Percentiles rank a stretch among this genome's conserved stretches.
These are phyloP conservation scores for Ormosia emarginata DNA, from an alignment of 306 rosid species.

Conservation along the genomic window DNA sequence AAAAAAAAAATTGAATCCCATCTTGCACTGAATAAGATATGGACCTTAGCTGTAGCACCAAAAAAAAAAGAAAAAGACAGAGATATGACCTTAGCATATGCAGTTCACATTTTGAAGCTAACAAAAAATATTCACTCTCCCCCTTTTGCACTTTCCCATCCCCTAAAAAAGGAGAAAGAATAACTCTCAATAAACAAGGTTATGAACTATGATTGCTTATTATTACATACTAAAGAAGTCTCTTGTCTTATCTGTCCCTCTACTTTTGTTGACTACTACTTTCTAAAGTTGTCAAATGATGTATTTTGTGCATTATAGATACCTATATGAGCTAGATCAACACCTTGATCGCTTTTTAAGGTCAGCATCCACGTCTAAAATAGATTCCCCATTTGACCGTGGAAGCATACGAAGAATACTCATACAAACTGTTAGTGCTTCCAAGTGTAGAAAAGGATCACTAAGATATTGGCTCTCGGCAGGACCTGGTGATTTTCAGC, in stretches of 20 bases:
- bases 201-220: not conserved
- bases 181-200: not conserved
- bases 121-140: not conserved
- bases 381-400: slow-evolving; percentile 56
- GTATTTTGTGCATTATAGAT: slow-evolving; percentile 37
- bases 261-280: not conserved
- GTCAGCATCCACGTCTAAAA: slow-evolving; percentile 74
- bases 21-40: not conserved
- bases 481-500: slow-evolving; percentile 93
- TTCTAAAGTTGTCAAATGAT: slow-evolving; percentile 5
- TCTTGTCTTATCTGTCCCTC: not conserved
- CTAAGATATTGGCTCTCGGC: slow-evolving; percentile 90
- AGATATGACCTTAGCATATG: not conserved
- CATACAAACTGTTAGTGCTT: slow-evolving; percentile 77
- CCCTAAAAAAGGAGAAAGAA: not conserved
- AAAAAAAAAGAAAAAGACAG: too few relatives aligned
- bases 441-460: slow-evolving; percentile 80
- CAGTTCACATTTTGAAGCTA: not conserved
- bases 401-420: slow-evolving; percentile 61
- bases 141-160: not conserved
- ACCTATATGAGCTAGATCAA: slow-evolving; percentile 82
- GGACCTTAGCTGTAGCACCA: not conserved
- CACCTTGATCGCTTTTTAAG: slow-evolving; percentile 78
- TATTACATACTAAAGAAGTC: not conserved
- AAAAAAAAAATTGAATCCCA: not conserved